Percentiles rank a stretch among this genome's conserved stretches.
phyloP scores from a whole-genome alignment of 2,329 filamentous ascomycete genomes.

The Paraconiothyrium sp. region DNA sequence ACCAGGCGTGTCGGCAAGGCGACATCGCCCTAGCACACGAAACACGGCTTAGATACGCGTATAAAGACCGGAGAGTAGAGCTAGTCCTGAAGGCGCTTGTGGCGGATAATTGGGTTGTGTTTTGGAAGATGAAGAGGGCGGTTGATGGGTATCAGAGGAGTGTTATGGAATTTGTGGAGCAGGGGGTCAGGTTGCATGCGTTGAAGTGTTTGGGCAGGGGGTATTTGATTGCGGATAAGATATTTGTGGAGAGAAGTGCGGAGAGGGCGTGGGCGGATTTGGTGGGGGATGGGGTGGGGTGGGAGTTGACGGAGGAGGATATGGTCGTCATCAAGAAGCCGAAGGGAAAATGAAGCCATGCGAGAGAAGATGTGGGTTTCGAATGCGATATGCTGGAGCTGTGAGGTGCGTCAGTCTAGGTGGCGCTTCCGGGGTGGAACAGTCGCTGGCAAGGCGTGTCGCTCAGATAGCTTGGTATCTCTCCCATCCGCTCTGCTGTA shows the following conservation, averaged over 20 bases:
- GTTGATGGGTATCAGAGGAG: slow-evolving; percentile 84
- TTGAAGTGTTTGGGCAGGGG: slow-evolving; percentile 86
- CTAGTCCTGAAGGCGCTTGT: slow-evolving; percentile 74
- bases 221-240: slow-evolving; percentile 77
- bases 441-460: not conserved
- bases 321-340: slow-evolving; percentile 79
- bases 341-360: slow-evolving; percentile 52
- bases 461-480: not conserved
- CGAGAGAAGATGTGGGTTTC: not conserved
- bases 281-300: slow-evolving; percentile 78
- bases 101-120: slow-evolving; percentile 83
- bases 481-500: not conserved
- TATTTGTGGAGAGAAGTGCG: slow-evolving; percentile 74
- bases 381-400: not conserved
- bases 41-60: slow-evolving; percentile 67
- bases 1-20: slow-evolving; percentile 84
- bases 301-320: slow-evolving; percentile 75
- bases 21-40: slow-evolving; percentile 78
- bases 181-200: slow-evolving; percentile 76
- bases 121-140: slow-evolving; percentile 73
- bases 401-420: not conserved
- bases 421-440: not conserved
- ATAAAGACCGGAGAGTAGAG: slow-evolving; percentile 75
- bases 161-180: slow-evolving; percentile 83
- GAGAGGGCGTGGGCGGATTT: slow-evolving; percentile 78